Evolutionary conservation across 139 green algal genomes (phyloP).

Genomic region (Picochlorum costavermella): DNA sequence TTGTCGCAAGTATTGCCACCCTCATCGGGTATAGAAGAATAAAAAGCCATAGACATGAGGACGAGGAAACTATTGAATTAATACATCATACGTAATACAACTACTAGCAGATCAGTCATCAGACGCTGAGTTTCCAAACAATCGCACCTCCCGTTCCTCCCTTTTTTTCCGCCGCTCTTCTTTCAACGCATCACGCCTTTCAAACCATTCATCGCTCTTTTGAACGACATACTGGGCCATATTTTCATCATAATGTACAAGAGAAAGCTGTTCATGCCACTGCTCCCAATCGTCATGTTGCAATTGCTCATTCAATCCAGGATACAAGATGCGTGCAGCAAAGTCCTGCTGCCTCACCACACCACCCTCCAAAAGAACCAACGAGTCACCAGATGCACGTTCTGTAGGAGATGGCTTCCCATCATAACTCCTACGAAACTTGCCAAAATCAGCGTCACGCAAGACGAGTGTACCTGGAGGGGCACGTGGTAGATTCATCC

Average conservation of each 20-base stretch:
- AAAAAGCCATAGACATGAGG: neutral
- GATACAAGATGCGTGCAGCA: conserved; percentile 11
- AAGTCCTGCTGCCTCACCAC: conserved; percentile 25
- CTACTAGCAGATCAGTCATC: neutral
- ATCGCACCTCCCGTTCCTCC: too few relatives aligned
- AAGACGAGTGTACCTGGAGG: conserved; percentile 69
- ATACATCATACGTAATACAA: neutral
- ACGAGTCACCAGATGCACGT: conserved; percentile 16
- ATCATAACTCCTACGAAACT: conserved; percentile 14
- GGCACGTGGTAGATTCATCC: conserved; percentile 58
- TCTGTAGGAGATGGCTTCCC: neutral
- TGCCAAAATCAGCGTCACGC: conserved; percentile 36
- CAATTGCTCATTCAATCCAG: conserved; percentile 22
- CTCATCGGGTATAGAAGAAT: too few relatives aligned
- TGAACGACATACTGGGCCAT: conserved; percentile 13
- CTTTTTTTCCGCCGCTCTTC: neutral
- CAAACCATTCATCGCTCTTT: neutral
- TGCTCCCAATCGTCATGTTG: conserved; percentile 16
- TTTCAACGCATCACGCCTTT: conserved; percentile 2
- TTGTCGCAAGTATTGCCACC: conserved; percentile 3
- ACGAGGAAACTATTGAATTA: neutral
- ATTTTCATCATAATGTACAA: conserved; percentile 19
- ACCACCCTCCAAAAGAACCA: conserved; percentile 31
- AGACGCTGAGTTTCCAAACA: neutral
- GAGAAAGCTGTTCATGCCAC: conserved; percentile 19